Evolutionary conservation across 2,329 filamentous ascomycete species (phyloP).

Genomic region (Lecanicillium sp.): DNA sequence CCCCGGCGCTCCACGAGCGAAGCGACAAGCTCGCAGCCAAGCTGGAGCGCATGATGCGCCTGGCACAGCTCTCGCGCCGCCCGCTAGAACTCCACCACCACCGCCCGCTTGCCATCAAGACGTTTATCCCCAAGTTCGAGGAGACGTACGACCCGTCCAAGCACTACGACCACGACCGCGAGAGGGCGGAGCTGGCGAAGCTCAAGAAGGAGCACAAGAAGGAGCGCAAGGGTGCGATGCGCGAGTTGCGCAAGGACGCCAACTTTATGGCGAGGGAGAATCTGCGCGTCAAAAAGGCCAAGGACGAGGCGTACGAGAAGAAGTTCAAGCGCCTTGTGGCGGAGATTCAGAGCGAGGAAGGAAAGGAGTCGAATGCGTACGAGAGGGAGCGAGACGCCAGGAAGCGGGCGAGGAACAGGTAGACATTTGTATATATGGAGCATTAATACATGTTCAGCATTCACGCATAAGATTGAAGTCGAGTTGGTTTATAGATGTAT

Average conservation of each 20-base stretch:
- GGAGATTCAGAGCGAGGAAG: slow-evolving; percentile 94
- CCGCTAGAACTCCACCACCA: slow-evolving; percentile 87
- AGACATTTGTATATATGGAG: neutral
- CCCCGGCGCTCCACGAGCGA: slow-evolving; percentile 30
- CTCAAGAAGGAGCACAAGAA: slow-evolving; percentile 87
- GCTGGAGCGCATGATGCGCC: slow-evolving; percentile 45
- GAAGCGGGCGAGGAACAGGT: slow-evolving; percentile 51
- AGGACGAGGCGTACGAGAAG: slow-evolving; percentile 88
- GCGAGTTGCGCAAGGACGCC: slow-evolving; percentile 90
- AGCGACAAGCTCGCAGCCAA: slow-evolving; percentile 34
- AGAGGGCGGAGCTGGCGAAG: slow-evolving; percentile 77
- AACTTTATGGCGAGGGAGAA: slow-evolving; percentile 89
- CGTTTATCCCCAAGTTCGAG: slow-evolving; percentile 88
- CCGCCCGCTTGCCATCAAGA: slow-evolving; percentile 78
- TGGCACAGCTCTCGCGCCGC: slow-evolving; percentile 59
- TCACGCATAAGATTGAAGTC: no score
- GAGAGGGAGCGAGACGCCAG: slow-evolving; percentile 74
- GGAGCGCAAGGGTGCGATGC: slow-evolving; percentile 88
- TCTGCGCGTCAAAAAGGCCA: slow-evolving; percentile 84
- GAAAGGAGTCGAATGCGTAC: slow-evolving; percentile 77
- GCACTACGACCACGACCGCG: slow-evolving; percentile 93
- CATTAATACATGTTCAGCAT: no score
- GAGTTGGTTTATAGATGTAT: no score
- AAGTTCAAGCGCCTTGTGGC: slow-evolving; percentile 89
- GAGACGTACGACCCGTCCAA: slow-evolving; percentile 89